A percentile compares a stretch with the other conserved stretches of the same genome.
Evolutionary conservation across 768 basidiomycete genomes (phyloP).

Genomic region (Daedalea quercina): DNA sequence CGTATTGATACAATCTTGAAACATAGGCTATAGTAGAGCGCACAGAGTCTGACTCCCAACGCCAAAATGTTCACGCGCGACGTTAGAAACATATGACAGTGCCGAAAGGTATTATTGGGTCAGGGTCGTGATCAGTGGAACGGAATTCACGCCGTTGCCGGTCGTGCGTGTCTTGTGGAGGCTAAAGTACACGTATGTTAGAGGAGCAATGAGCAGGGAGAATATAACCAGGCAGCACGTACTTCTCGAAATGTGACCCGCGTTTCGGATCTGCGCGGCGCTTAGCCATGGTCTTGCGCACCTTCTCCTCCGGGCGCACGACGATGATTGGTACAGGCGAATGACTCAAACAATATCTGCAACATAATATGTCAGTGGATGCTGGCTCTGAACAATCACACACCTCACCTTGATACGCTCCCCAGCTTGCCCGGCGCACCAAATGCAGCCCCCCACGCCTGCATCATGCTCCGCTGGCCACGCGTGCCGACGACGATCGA

Average conservation of each 20-base stretch:
- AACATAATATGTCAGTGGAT: background rate
- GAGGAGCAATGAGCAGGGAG: background rate
- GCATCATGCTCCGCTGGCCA: conserved; percentile 53
- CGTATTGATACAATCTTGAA: too few species aligned
- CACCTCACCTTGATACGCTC: conserved; percentile 45
- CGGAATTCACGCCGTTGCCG: conserved; percentile 13
- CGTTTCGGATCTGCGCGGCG: conserved; percentile 85
- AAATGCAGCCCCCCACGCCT: conserved; percentile 45
- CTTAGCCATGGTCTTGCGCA: conserved; percentile 80
- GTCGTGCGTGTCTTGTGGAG: conserved; percentile 11
- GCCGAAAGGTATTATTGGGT: conserved; percentile 12
- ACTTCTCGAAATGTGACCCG: conserved; percentile 76
- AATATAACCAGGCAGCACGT: conserved; percentile 20
- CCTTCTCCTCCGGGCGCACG: conserved; percentile 83
- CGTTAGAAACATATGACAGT: too few species aligned
- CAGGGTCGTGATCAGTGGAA: conserved; percentile 17
- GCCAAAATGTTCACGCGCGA: too few species aligned
- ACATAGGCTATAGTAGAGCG: too few species aligned
- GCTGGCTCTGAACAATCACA: background rate
- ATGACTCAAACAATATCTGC: conserved; percentile 80
- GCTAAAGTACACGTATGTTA: background rate
- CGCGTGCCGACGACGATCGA: conserved; percentile 90
- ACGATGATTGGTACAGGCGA: conserved; percentile 96
- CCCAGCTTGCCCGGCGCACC: conserved; percentile 47
- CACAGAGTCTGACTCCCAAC: too few species aligned